Evolutionary conservation across 192 early-diverging fungal species (phyloP).

Genomic region (Haplosporangium gracile): DNA sequence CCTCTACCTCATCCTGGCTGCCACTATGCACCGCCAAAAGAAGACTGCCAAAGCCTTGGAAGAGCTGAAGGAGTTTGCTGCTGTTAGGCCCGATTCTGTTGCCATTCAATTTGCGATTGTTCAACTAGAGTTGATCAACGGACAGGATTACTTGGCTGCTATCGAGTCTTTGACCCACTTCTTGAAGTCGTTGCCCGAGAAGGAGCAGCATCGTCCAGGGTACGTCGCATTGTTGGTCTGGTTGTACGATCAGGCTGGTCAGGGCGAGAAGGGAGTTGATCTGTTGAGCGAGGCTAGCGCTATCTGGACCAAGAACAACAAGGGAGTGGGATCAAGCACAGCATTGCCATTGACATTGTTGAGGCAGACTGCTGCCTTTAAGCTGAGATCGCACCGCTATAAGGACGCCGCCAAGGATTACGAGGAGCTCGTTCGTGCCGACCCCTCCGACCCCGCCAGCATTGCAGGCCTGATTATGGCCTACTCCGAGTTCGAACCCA

Average conservation of each 20-base stretch:
- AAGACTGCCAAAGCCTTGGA: conserved; percentile 69
- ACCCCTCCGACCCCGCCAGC: conserved; percentile 72
- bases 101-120: conserved; percentile 73
- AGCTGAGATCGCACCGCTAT: conserved; percentile 69
- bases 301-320: conserved; percentile 66
- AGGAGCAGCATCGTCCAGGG: conserved; percentile 67
- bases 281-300: conserved; percentile 68
- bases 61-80: conserved; percentile 64
- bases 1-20: conserved; percentile 71
- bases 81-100: conserved; percentile 57
- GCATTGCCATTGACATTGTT: conserved; percentile 57
- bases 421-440: conserved; percentile 74
- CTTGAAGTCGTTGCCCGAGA: conserved; percentile 48
- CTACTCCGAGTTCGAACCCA: conserved; percentile 71
- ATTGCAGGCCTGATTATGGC: conserved; percentile 78
- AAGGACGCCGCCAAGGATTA: conserved; percentile 77
- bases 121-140: conserved; percentile 67
- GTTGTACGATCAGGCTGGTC: conserved; percentile 76
- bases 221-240: conserved; percentile 79
- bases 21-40: conserved; percentile 64
- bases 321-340: conserved; percentile 10
- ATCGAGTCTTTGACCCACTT: conserved; percentile 62
- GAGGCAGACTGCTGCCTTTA: conserved; percentile 77
- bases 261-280: conserved; percentile 69
- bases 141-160: conserved; percentile 59